A percentile compares a stretch with the other conserved stretches of the same genome.
These are phyloP conservation scores for Macadamia tetraphylla DNA, from an alignment of 164 flowering plant genomes.

Conservation along the genomic window DNA sequence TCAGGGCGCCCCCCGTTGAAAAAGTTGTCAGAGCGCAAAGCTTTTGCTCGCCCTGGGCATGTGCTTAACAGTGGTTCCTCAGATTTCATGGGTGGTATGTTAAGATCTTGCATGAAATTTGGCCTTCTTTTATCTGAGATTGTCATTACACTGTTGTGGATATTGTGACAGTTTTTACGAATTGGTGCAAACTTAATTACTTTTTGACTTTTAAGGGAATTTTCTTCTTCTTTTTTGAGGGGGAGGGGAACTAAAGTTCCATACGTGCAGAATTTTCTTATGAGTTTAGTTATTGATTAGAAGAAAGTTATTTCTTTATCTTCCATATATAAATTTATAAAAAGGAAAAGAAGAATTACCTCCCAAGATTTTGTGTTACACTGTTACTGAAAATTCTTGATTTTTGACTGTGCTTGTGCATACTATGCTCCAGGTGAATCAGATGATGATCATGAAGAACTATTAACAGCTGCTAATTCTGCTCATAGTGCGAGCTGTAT, in stretches of 20 bases:
- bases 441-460: conserved; percentile 66
- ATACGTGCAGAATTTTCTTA: too few species aligned
- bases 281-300: too few species aligned
- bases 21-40: conserved; percentile 63
- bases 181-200: background rate
- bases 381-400: background rate
- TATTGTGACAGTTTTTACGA: background rate
- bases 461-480: conserved; percentile 46
- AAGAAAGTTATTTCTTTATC: background rate
- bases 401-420: background rate
- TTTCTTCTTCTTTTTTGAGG: background rate
- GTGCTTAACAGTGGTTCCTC: conserved; percentile 37
- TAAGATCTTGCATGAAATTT: background rate
- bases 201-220: background rate
- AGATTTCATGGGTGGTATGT: conserved; percentile 49
- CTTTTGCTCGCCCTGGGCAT: conserved; percentile 43
- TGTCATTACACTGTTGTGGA: background rate
- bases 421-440: conserved; percentile 18
- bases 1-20: conserved; percentile 73
- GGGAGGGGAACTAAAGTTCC: background rate
- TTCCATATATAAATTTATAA: background rate
- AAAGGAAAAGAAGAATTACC: background rate
- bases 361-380: too few species aligned
- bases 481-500: conserved; percentile 49
- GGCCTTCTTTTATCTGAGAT: background rate